Evolutionary conservation across 2,329 filamentous ascomycete species (phyloP).

Genomic region (Colletotrichum theobromicola): DNA sequence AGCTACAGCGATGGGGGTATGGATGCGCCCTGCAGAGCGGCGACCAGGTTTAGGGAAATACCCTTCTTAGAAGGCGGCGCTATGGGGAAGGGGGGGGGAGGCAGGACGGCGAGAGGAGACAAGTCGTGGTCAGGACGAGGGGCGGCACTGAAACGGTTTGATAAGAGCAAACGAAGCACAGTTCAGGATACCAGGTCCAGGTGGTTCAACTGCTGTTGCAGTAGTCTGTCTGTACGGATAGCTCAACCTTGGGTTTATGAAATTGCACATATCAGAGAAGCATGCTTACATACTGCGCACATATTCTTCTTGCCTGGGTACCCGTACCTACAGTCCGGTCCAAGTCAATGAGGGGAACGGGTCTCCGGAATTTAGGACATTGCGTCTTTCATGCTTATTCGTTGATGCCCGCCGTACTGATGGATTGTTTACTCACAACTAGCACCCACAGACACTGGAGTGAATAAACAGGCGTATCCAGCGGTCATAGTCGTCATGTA

Average conservation of each 20-base stretch:
- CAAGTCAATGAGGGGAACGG: not conserved
- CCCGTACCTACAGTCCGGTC: not conserved
- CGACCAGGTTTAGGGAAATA: conserved; percentile 21
- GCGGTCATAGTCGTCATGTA: not conserved
- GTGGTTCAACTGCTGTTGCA: not conserved
- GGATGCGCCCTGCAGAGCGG: conserved; percentile 21
- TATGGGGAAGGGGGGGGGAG: conserved; percentile 12
- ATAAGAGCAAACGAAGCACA: conserved; percentile 21
- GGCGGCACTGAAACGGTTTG: conserved; percentile 20
- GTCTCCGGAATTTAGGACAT: not conserved
- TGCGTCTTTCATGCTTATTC: not conserved
- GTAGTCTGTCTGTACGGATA: not conserved
- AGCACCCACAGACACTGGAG: not conserved
- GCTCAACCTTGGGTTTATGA: conserved; percentile 4
- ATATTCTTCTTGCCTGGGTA: not conserved
- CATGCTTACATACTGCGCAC: not conserved
- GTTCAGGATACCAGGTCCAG: conserved; percentile 5
- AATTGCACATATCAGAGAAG: conserved; percentile 5
- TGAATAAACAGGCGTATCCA: not conserved
- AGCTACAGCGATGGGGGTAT: conserved; percentile 25
- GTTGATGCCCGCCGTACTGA: not conserved
- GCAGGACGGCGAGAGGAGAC: not conserved
- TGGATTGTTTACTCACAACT: not conserved
- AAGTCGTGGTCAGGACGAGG: conserved; percentile 14
- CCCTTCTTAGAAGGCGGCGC: conserved; percentile 23